Conservation (phyloP, 257 asterid genomes). For the Penstemon newberryi region DNA sequence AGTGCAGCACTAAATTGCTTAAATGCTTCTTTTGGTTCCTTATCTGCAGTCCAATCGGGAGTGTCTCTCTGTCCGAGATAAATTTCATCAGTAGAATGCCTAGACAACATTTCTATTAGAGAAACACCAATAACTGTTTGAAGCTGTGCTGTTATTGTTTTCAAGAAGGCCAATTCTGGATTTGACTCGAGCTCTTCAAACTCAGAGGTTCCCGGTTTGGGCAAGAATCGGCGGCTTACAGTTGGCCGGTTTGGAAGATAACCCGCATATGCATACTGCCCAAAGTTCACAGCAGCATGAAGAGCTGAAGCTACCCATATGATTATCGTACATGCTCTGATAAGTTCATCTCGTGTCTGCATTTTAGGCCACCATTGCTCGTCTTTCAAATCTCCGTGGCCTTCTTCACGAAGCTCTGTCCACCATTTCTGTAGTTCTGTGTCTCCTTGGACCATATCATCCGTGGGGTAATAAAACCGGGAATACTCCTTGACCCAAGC, state of each 20-base stretch:
- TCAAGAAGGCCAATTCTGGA: slow-evolving; percentile 59
- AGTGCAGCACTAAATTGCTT: slow-evolving; percentile 39
- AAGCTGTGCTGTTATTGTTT: slow-evolving; percentile 71
- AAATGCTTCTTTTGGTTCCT: slow-evolving; percentile 45
- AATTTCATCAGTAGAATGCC: slow-evolving; percentile 68
- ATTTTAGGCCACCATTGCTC: slow-evolving; percentile 75
- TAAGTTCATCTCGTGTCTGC: slow-evolving; percentile 51
- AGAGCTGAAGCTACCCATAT: slow-evolving; percentile 86
- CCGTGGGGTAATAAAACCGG: slow-evolving; percentile 48
- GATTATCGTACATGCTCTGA: slow-evolving; percentile 56
- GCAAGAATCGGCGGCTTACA: slow-evolving; percentile 69
- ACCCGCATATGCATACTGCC: slow-evolving; percentile 79
- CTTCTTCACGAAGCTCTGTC: slow-evolving; percentile 65
- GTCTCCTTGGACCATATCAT: slow-evolving; percentile 41
- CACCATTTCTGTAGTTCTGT: slow-evolving; percentile 78
- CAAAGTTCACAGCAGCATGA: slow-evolving; percentile 82
- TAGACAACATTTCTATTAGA: slow-evolving; percentile 64
- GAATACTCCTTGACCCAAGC: slow-evolving; percentile 68
- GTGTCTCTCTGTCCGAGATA: slow-evolving; percentile 71
- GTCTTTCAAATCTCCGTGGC: slow-evolving; percentile 71
- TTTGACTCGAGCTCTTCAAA: slow-evolving; percentile 50
- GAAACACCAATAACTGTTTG: slow-evolving; percentile 71
- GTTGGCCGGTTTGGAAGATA: slow-evolving; percentile 83
- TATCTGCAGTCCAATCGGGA: slow-evolving; percentile 57
- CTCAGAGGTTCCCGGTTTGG: slow-evolving; percentile 54